phyloP scores from a whole-genome alignment of 2,329 filamentous ascomycete species.

The Neobulgaria alba region DNA sequence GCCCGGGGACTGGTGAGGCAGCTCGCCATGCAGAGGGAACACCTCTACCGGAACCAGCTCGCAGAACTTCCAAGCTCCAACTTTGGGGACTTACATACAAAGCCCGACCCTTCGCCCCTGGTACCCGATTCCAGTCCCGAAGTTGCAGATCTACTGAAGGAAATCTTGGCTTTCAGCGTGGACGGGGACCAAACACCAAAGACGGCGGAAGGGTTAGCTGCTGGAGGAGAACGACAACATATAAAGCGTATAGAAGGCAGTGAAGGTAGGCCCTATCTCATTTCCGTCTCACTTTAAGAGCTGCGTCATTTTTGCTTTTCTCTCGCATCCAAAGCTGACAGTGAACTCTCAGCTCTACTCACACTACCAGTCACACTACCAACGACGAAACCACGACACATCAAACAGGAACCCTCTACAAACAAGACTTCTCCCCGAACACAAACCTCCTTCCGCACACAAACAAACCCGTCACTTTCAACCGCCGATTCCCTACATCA shows the following conservation, averaged over 20 bases:
- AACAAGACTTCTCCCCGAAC: not conserved
- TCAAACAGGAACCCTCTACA: not conserved
- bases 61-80: not conserved
- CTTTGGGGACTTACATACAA: not conserved
- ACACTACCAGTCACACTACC: not conserved
- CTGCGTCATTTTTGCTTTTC: not conserved
- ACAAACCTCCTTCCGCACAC: not conserved
- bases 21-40: not conserved
- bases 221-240: not conserved
- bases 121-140: conserved; percentile 7
- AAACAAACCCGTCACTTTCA: not conserved
- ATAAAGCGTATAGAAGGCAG: no score
- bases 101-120: not conserved
- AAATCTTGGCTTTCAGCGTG: conserved; percentile 12
- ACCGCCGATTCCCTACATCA: not conserved
- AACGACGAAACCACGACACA: not conserved
- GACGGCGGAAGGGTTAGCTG: not conserved
- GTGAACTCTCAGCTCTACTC: not conserved
- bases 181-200: not conserved
- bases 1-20: conserved; percentile 10
- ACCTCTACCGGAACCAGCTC: not conserved
- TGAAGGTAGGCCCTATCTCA: no score
- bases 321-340: not conserved
- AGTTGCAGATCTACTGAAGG: conserved; percentile 7
- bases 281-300: no score